Evolutionary conservation across 2,329 filamentous ascomycete species (phyloP), one percentile per base, ranked within the genome.

Genomic region (Neonectria magnoliae): DNA sequence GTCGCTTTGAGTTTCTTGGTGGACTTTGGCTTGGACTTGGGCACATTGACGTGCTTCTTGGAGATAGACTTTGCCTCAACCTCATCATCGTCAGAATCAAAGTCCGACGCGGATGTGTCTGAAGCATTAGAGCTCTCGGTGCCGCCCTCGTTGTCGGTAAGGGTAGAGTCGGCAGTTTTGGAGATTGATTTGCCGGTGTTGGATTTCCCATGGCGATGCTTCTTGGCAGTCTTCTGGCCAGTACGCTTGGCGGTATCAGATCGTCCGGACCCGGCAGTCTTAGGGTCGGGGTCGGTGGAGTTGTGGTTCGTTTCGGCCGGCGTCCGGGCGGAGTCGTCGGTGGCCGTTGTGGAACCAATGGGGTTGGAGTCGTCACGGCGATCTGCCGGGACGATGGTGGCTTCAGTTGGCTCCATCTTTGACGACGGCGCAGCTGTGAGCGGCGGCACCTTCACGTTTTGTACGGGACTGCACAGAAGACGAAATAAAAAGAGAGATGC

Each of bases 361-460:
- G 62, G 20, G 10, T 68, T 65, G 38, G 59, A 41, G 31, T 69
- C 62, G 22, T 62, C 64, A 50, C 65, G 72, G 41, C 64, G 62
- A 41, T 73, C 73, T 16, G 66, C 60, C 10, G 69, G 63, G 47
- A 66, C 53, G 14, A 62, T 57, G 5, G 69, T 57, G 36, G 57
- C 52, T 50, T 69, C 66, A 13, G 64, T 62, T 4, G 65, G 57
- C 36, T 68, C 73, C 73, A 75, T 75, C 13, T 25, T 64, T 48
- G 41, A 47, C 27, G 31, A 14, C 22, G 27, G 14, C 31, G 33
- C n/a, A 10, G 18, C 18, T 41, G 8, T 16, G 51, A 41, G 20
- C 4, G 14, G 18, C 7, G 5, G 38, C 31, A 29, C 25, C 14
- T 16, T 54, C 8, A 41, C 31, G 22, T 36, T n/a, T 16, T 8